Evolutionary conservation across 208 protist species (phyloP).

Genomic region (Tritrichomonas musculus): DNA sequence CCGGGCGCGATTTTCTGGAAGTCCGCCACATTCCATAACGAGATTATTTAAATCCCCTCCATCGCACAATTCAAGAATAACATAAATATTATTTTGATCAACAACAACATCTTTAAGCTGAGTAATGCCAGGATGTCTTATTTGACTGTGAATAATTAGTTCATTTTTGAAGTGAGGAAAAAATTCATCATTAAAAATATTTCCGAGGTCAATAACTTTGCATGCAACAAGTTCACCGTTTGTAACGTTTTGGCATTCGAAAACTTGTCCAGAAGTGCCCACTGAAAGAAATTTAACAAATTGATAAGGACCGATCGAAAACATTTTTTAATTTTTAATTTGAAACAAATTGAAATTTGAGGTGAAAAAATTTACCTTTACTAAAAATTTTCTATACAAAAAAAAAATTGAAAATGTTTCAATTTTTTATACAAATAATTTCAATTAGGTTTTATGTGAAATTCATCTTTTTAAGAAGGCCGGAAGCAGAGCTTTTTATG

Average conservation of each 20-base stretch:
- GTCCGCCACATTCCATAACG: not conserved
- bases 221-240: not conserved
- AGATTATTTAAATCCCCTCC: not conserved
- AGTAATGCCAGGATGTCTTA: not conserved
- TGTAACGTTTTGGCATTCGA: not conserved
- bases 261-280: not conserved
- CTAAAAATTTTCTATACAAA: too few relatives aligned
- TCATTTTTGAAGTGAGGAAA: not conserved
- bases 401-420: too few relatives aligned
- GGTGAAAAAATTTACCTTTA: too few relatives aligned
- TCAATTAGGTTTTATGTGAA: too few relatives aligned
- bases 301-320: not conserved
- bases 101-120: not conserved
- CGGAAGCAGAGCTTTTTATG: too few relatives aligned
- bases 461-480: too few relatives aligned
- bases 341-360: too few relatives aligned
- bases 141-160: conserved; percentile 26
- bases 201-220: not conserved
- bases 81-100: conserved; percentile 6
- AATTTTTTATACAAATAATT: too few relatives aligned
- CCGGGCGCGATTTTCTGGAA: not conserved
- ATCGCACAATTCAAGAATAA: conserved; percentile 6
- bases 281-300: not conserved
- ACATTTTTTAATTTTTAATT: not conserved
- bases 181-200: not conserved